Base-by-base conservation (phyloP, 1,284 basidiomycete species). In the Cryptococcus wingfieldii region DNA sequence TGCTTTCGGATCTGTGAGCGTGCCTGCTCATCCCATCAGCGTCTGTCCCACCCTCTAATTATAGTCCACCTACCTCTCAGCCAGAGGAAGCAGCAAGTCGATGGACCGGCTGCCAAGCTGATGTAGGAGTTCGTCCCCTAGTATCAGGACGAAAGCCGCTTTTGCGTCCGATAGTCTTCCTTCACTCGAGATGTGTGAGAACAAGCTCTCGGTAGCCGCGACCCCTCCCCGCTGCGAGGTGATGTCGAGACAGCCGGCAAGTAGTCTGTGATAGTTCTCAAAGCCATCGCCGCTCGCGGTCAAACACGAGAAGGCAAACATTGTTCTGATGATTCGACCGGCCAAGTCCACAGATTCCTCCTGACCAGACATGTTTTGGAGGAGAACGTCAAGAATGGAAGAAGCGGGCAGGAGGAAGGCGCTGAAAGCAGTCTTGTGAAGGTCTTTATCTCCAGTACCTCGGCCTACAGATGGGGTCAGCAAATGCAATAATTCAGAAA, bases 201-300 rank as follows among this genome's bases (percentile, higher is more conserved):
- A 50, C 2, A 66, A 38, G 6, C 19, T 28, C 2, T 48, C 45
- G 8, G 57, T 41, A 34, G 44, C 60, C 23, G 2, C 38, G 18
- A 28, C 41, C 14, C 41, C 64, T 3, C 41, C 64, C 46, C 18
- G 54, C 18, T 43, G 61, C 13, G 58, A 63, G 7, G 69, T 44
- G 19, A 74, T 48, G 46, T 74, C 71, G 4, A 70, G 58, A 12
- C 52, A 62, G 0, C 70, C 71, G 55, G 64, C 66, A 14, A 72
- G 44, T 3, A 69, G 44, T 27, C 59, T 49, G 18, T 72, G 64
- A 47, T 68, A 69, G 8, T 58, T 49, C 28, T 68, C 67, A 2
- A 59, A 43, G 0, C 53, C 59, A 16, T 56, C 58, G n/a, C 56
- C 46, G 7, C 55, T 53, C 9, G 60, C 59, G 2, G 57, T 57